A percentile compares a stretch with the other conserved stretches of the same genome.
phyloP scores from a whole-genome alignment of 305 asterid genomes.

The Fraxinus velutina region DNA sequence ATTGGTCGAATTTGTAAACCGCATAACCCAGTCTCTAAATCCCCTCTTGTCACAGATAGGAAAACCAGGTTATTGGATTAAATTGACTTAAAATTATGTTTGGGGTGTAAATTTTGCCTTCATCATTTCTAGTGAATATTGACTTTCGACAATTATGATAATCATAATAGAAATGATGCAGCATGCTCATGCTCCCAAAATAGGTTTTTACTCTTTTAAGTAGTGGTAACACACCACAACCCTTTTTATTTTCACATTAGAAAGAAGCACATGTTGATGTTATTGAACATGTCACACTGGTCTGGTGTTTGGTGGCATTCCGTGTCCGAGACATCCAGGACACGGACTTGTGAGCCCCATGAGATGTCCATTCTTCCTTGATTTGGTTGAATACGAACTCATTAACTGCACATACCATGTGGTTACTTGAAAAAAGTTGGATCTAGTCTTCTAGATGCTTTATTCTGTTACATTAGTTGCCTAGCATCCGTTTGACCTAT shows the following conservation, averaged over 20 bases:
- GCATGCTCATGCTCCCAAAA: background rate
- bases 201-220: background rate
- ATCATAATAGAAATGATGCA: background rate
- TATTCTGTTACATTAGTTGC: background rate
- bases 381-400: background rate
- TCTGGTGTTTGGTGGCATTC: background rate
- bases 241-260: background rate
- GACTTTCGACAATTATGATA: background rate
- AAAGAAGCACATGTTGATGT: background rate
- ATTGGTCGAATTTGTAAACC: background rate
- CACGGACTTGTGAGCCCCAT: background rate
- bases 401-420: background rate
- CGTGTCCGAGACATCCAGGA: background rate
- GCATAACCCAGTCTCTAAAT: background rate
- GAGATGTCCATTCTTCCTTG: background rate
- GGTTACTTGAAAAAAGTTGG: background rate
- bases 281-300: background rate
- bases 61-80: background rate
- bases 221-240: background rate
- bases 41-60: background rate
- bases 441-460: background rate
- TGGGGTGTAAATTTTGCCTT: background rate
- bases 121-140: background rate
- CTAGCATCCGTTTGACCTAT: background rate
- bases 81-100: background rate